Evolutionary conservation across 2,329 filamentous ascomycete genomes (phyloP).

Genomic region (Aureobasidium sp.): DNA sequence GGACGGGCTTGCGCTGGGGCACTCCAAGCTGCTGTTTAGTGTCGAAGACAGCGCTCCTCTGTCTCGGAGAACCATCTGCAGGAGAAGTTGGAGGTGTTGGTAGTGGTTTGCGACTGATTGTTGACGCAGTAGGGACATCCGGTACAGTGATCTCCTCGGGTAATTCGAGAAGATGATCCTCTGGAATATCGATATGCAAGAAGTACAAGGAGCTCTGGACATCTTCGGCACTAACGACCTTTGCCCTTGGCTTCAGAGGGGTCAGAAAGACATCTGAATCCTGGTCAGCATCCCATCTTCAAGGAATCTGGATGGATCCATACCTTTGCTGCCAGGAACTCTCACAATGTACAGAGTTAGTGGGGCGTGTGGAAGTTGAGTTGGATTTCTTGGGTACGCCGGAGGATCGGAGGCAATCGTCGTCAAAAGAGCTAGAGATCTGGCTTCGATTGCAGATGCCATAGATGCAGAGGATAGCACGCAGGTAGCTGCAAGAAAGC

Average conservation of each 20-base stretch:
- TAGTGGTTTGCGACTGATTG: constrained; percentile 16
- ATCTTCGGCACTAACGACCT: constrained; percentile 81
- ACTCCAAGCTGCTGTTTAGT: constrained; percentile 5
- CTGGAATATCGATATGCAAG: constrained; percentile 58
- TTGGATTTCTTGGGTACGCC: constrained; percentile 70
- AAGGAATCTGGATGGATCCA: too few species aligned
- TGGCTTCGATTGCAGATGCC: constrained; percentile 57
- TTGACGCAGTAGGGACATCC: neutral
- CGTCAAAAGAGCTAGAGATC: constrained; percentile 72
- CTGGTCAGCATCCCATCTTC: too few species aligned
- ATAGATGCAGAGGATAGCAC: constrained; percentile 1
- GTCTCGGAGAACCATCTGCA: neutral
- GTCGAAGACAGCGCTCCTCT: neutral
- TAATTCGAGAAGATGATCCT: constrained; percentile 2
- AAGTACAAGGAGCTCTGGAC: constrained; percentile 86
- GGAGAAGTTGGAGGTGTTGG: constrained; percentile 17
- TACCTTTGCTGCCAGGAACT: constrained; percentile 85
- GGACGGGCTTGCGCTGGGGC: constrained; percentile 5
- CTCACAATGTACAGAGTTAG: constrained; percentile 84
- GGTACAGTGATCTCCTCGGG: neutral
- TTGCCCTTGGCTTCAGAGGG: constrained; percentile 77
- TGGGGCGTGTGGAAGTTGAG: constrained; percentile 58
- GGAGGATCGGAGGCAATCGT: constrained; percentile 79
- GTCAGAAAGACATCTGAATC: constrained; percentile 78
- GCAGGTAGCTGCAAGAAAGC: neutral